Base-by-base conservation (phyloP, 2,329 filamentous ascomycete species). In the Phialophora chinensis region DNA sequence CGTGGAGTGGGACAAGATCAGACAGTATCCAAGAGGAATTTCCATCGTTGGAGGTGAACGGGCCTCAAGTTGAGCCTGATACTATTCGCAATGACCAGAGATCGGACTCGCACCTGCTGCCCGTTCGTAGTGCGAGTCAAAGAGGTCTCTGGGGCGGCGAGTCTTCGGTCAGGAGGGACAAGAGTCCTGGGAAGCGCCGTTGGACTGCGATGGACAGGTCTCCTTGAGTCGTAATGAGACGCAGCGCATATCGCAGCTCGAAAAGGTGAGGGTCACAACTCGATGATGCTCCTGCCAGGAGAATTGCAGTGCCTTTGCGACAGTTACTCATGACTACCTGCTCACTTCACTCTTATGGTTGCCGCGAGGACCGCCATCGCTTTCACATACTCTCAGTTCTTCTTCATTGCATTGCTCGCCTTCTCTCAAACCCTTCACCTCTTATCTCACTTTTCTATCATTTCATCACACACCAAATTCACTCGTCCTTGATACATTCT, bases 141-240 rank as follows among this genome's bases (percentile, higher is more conserved):
- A 60, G 52, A 23, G 70, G 71, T 23, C 60, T 73, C 31, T 73
- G 71, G 71, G 70, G 69, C 27, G 64, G 63, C 29, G 63, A 68
- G 31, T 64, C 66, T 7, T 62, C 66, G 7, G 62, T 66, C 42
- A 63, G 50, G 8, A 56, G 65, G 49, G 66, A 65, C 11, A 66
- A 60, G 58, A 71, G 67, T 59, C 69, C 69, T 25, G 69, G 69
- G 4, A 70, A 70, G 53, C 58, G 69, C 57, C 61, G 69, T 33
- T 71, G 69, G 69, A 71, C 69, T 10, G 69, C 69, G 8, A 66
- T 68, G 6, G 69, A 71, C 52, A 58, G 66, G 47, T 66, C 66
- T 14, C 68, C 63, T 54, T 69, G 61, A 35, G 25, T 6, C 25
- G 5, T 55, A 8, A 31, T 8, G 29, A 14, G 8, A 31, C 8